These are phyloP conservation scores for Tylopilus sp. DNA, from an alignment of 768 basidiomycete species.

Conservation along the genomic window DNA sequence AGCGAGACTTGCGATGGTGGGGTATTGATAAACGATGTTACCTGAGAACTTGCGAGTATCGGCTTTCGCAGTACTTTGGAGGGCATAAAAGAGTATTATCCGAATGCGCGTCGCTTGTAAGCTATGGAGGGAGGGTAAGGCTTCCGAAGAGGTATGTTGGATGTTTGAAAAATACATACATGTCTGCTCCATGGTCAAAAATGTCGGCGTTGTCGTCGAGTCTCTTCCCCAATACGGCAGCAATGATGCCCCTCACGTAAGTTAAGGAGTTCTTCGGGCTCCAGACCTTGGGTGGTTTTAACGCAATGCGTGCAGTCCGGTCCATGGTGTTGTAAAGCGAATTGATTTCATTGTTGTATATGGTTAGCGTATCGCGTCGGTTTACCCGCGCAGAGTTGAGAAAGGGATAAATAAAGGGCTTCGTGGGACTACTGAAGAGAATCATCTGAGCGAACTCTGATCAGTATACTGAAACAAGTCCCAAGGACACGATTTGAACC, in stretches of 20 bases:
- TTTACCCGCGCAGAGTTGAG: background rate
- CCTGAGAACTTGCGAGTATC: conserved; percentile 22
- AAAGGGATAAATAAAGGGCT: conserved; percentile 10
- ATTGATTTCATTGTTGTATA: conserved; percentile 12
- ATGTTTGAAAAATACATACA: background rate
- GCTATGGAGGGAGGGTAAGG: conserved; percentile 19
- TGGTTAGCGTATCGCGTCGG: conserved; percentile 10
- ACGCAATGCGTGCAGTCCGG: background rate
- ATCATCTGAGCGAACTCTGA: conserved; percentile 10
- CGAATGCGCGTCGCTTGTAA: conserved; percentile 41
- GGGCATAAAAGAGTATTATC: conserved; percentile 34
- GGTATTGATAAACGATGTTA: conserved; percentile 37
- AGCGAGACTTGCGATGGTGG: conserved; percentile 29
- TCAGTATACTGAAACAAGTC: background rate
- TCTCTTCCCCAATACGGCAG: conserved; percentile 9
- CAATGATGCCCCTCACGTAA: conserved; percentile 14
- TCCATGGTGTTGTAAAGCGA: conserved; percentile 8
- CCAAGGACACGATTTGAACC: conserved; percentile 1
- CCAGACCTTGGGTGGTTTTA: conserved; percentile 19
- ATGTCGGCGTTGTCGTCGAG: conserved; percentile 10
- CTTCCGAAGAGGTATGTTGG: background rate
- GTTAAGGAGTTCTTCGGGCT: conserved; percentile 9
- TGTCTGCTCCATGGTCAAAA: conserved; percentile 9
- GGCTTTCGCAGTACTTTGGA: conserved; percentile 24
- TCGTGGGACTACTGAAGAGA: conserved; percentile 6